Base-by-base conservation (phyloP, 176 grass and related monocot species). In the Aegilops tauschii region DNA sequence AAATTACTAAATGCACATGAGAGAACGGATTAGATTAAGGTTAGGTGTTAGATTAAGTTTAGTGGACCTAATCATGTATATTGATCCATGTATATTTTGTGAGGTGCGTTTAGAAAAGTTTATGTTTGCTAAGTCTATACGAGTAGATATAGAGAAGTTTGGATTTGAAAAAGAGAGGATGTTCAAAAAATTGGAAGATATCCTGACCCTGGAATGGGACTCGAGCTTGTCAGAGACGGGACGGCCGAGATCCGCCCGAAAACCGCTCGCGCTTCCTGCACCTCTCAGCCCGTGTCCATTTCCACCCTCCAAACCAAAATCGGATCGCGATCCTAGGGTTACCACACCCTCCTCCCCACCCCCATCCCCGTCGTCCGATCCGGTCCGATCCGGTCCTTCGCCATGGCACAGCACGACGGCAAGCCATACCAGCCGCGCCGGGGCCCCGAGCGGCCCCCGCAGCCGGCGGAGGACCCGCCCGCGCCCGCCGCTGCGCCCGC, bases 371-470 rank as follows among this genome's bases (percentile, higher is more conserved):
- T 87, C 88, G 90, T 92, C 82, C 90, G 82, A 87, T 93, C 88
- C 58, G 66, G 67, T 86, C 85, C 34, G 76, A 65, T 44, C 86
- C 85, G 81, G 80, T 73, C 74, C 86, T 49, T 76, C 83, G 37
- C 74, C 87, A 95, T 95, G 92, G 86, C 90, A 85, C 92, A 88
- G 84, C 90, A 90, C 88, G 92, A 97, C 78, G 92, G 80, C 30
- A 97, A 94, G 92, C 90, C 91, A 1, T 95, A 90, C 85, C 92
- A 93, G 92, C 94, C 92, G 6, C 94, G 90, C 81, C 90, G 90
- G 8, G 84, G 83, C 9, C 86, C 93, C n/a, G 93, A 94, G 59
- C 88, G 88, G 3, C 68, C 78, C 30, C 80, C 66, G 80, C 87
- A 76, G 80, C 76, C 80, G 54, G n/a, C 81, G 25, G 84, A 70